Evolutionary conservation across 441 rosid species (phyloP).

Genomic region (Brassica balearica): DNA sequence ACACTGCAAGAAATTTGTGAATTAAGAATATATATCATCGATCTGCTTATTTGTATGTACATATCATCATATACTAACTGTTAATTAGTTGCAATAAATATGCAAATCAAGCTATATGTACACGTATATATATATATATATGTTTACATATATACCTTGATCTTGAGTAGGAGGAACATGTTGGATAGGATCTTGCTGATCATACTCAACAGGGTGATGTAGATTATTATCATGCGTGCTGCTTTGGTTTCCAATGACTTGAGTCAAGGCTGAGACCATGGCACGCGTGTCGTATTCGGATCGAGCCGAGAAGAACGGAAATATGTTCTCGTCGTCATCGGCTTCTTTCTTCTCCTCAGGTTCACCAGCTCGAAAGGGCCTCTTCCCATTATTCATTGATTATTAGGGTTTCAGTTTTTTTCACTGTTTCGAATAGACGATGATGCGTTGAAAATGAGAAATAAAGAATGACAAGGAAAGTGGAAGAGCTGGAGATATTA

Average conservation of each 20-base stretch:
- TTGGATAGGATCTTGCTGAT: slow-evolving; percentile 1
- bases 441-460: not conserved
- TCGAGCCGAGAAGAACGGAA: slow-evolving; percentile 1
- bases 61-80: not conserved
- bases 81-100: not conserved
- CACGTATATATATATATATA: not conserved
- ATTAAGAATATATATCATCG: not conserved
- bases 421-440: not conserved
- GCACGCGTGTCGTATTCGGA: not conserved
- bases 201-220: slow-evolving; percentile 3
- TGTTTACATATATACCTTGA: not conserved
- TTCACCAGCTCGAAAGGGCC: slow-evolving; percentile 11
- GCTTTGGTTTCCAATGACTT: slow-evolving; percentile 6
- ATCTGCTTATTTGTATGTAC: not conserved
- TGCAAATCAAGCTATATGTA: not conserved
- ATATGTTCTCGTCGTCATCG: not conserved
- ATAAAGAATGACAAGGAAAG: not conserved
- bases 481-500: not conserved
- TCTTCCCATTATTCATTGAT: not conserved
- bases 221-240: not conserved
- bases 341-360: not conserved
- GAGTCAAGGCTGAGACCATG: slow-evolving; percentile 5
- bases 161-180: slow-evolving; percentile 7
- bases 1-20: not conserved
- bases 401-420: not conserved